phyloP scores from a whole-genome alignment of 495 filamentous ascomycete species.

The Durotheca rogersii region DNA sequence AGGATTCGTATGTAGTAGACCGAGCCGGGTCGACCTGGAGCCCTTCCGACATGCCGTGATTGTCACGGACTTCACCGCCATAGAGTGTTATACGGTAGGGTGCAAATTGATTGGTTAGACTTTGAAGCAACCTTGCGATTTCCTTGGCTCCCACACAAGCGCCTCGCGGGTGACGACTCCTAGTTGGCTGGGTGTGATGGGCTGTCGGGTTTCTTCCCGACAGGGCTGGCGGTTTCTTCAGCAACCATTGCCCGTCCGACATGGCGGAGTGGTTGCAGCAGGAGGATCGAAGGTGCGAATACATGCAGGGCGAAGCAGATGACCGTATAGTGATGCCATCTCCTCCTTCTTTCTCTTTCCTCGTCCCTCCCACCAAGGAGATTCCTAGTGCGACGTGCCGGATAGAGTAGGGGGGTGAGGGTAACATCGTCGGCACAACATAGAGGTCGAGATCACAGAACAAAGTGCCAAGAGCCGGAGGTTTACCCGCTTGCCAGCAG shows the following conservation, averaged over 20 bases:
- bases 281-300: conserved; percentile 5
- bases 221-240: conserved; percentile 23
- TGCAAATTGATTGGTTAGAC: conserved; percentile 10
- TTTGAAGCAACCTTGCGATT: conserved; percentile 7
- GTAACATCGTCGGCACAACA: neutral
- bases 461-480: conserved; percentile 2
- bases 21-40: too few relatives aligned
- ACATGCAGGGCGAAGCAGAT: conserved; percentile 8
- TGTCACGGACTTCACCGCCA: conserved; percentile 21
- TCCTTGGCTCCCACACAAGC: conserved; percentile 3
- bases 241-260: conserved; percentile 10
- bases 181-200: neutral
- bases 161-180: conserved; percentile 3
- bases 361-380: neutral
- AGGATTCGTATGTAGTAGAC: conserved; percentile 1
- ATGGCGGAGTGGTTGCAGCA: conserved; percentile 15
- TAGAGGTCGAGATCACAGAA: neutral
- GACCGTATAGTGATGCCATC: neutral
- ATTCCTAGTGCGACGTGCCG: neutral
- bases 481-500: neutral
- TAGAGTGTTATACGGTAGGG: neutral
- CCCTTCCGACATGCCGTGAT: too few relatives aligned
- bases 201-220: conserved; percentile 3
- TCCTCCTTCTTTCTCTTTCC: neutral
- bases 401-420: neutral